Base-by-base conservation (phyloP, 2,329 filamentous ascomycete species). In the Beauveria asiatica region DNA sequence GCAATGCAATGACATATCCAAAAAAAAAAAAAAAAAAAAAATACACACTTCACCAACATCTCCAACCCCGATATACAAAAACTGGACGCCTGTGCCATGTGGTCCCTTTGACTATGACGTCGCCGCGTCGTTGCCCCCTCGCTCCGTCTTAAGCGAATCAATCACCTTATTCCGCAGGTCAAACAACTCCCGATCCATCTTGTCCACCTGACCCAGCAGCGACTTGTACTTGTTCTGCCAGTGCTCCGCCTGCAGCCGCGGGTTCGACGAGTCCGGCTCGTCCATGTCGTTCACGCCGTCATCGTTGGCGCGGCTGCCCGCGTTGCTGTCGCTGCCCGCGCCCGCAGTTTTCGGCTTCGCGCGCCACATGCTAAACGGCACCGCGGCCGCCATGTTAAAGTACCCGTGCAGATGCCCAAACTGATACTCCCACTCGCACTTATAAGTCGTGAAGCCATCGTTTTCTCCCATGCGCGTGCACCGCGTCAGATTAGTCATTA, bases 141-240 rank as follows among this genome's bases (percentile, higher is more conserved):
- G 19, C 16, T 45, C 46, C 42, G 44, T 41, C 58, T 56, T 60
- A 13, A 78, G 61, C 17, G 72, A 67, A 57, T 74, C 71, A 61
- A 81, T 67, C 49, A 84, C 70, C 33, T 69, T 74, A 44, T 69
- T 70, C 65, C 74, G 76, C 60, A 83, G 66, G 45, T 73, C 71
- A 57, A 69, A 67, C 57, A 82, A 70, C 65, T 80, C 78, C 65
- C 79, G 78, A 65, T 87, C 84, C 62, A 80, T 79, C 61, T 82
- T 80, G 67, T 78, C 79, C 66, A 89, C 78, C 63, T 80, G 78
- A 46, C 80, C 80, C 67, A 87, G 79, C 65, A 89, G 75, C 59
- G 83, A 79, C 48, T 73, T 74, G 64, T 85, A 85, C 62, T 76
- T 81, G 52, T 70, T 70, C 68, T 81, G 78, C 82, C 82, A 83